Conservation (phyloP, 1,284 basidiomycete genomes). For the Rhodotorula sp. region DNA sequence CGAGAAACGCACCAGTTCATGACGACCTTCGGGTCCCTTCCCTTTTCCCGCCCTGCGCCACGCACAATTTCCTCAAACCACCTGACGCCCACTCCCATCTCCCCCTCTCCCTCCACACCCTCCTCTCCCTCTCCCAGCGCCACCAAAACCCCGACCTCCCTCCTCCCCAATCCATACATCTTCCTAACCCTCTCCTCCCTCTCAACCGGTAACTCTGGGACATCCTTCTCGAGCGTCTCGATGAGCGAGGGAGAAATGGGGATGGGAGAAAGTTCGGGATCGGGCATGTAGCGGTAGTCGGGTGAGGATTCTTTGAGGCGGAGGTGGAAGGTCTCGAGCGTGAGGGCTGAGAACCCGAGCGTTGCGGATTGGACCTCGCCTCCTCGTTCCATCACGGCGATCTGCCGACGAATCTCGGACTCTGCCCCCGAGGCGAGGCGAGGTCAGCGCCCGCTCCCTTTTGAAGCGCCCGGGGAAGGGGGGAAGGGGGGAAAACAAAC, state of each 20-base stretch:
- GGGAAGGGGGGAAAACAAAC: conserved; percentile 54
- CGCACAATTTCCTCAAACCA: conserved; percentile 73
- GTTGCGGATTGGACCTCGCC: conserved; percentile 70
- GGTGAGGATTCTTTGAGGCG: conserved; percentile 89
- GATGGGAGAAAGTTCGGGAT: conserved; percentile 83
- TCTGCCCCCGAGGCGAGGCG: conserved; percentile 47
- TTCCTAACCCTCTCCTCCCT: conserved; percentile 62
- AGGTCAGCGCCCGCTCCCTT: no score
- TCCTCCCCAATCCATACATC: conserved; percentile 60
- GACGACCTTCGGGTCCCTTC: conserved; percentile 65
- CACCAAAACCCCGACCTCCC: conserved; percentile 69
- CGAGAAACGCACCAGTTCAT: conserved; percentile 73
- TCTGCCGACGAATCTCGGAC: conserved; percentile 71
- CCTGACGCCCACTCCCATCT: conserved; percentile 57
- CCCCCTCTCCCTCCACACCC: conserved; percentile 54
- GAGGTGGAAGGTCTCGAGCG: conserved; percentile 74
- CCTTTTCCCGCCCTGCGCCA: conserved; percentile 42
- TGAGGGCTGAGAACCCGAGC: conserved; percentile 81
- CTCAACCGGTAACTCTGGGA: conserved; percentile 77
- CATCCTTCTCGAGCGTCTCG: conserved; percentile 30
- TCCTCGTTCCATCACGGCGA: conserved; percentile 56
- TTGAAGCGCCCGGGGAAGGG: conserved; percentile 15
- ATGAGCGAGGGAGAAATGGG: neutral
- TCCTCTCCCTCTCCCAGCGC: conserved; percentile 47
- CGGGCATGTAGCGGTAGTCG: conserved; percentile 98